A percentile compares a stretch with the other conserved stretches of the same genome.
Evolutionary conservation across 805 yeast genomes (phyloP).

Genomic region (Monosporozyma aquatica): DNA sequence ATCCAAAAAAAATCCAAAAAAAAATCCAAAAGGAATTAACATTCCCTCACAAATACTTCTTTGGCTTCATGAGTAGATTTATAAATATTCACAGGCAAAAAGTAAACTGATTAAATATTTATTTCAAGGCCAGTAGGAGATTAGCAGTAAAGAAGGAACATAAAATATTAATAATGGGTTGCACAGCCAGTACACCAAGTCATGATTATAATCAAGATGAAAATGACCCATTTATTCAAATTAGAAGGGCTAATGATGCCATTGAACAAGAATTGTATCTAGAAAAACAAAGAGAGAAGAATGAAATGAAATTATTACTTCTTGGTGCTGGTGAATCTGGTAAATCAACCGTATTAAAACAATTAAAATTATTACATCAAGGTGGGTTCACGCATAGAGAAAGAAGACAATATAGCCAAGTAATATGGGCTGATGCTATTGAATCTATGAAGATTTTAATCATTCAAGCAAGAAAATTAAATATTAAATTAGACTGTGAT

Average conservation of each 20-base stretch:
- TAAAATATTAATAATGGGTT: slow-evolving; percentile 75
- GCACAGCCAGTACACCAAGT: slow-evolving; percentile 44
- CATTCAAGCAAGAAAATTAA: slow-evolving; percentile 61
- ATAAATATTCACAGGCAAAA: no score
- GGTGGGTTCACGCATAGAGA: slow-evolving; percentile 78
- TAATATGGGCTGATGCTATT: slow-evolving; percentile 88
- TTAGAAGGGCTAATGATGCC: slow-evolving; percentile 47
- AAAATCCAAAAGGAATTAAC: no score
- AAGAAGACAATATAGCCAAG: slow-evolving; percentile 68
- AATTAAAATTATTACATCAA: slow-evolving; percentile 75
- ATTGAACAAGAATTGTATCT: slow-evolving; percentile 54
- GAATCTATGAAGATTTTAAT: slow-evolving; percentile 74
- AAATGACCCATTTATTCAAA: slow-evolving; percentile 45
- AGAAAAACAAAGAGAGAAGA: slow-evolving; percentile 44
- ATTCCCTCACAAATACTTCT: no score
- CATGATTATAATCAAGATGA: slow-evolving; percentile 27
- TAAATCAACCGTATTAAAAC: slow-evolving; percentile 85
- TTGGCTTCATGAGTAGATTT: no score
- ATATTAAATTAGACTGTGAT: slow-evolving; percentile 61
- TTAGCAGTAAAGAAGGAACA: not conserved
- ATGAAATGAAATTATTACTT: slow-evolving; percentile 62
- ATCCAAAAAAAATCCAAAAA: no score
- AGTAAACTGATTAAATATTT: no score
- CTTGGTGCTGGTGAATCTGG: slow-evolving; percentile 95
- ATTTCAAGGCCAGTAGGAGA: not conserved